Conservation (phyloP, 495 filamentous ascomycete species). For the Achaetomiella virescens region DNA sequence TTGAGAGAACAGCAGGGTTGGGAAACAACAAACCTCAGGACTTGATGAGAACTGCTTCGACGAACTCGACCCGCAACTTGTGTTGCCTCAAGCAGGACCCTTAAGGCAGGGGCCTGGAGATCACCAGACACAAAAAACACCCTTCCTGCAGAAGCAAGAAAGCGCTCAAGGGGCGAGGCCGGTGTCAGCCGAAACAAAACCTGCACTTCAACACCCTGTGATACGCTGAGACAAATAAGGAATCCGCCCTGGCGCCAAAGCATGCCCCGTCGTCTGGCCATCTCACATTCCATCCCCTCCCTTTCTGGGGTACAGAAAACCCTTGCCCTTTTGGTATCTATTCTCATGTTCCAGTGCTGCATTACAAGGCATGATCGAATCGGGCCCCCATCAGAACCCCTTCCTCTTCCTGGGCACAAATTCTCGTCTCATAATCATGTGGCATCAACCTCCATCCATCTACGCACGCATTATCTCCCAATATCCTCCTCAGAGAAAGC, state of each 20-base stretch:
- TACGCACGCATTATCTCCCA: background rate
- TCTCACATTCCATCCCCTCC: background rate
- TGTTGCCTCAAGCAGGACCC: no score
- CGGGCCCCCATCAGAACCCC: constrained; percentile 6
- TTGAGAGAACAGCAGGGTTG: no score
- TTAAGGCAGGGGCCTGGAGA: background rate
- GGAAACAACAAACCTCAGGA: no score
- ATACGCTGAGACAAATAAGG: constrained; percentile 4
- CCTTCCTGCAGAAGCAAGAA: constrained; percentile 11
- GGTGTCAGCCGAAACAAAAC: constrained; percentile 7
- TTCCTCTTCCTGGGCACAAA: constrained; percentile 3
- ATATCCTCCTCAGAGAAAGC: background rate
- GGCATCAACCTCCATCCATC: background rate
- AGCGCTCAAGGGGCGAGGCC: constrained; percentile 16
- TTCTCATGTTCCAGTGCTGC: constrained; percentile 9
- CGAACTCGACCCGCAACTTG: no score
- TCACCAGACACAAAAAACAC: constrained; percentile 1
- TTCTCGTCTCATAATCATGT: constrained; percentile 12
- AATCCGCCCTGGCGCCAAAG: constrained; percentile 9
- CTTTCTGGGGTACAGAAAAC: background rate
- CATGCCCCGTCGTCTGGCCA: no score
- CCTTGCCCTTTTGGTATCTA: constrained; percentile 23
- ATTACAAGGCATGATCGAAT: constrained; percentile 12
- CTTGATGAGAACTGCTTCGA: no score
- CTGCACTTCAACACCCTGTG: constrained; percentile 14